phyloP scores from a whole-genome alignment of 345 rosid species.

The Hevea brasiliensis region DNA sequence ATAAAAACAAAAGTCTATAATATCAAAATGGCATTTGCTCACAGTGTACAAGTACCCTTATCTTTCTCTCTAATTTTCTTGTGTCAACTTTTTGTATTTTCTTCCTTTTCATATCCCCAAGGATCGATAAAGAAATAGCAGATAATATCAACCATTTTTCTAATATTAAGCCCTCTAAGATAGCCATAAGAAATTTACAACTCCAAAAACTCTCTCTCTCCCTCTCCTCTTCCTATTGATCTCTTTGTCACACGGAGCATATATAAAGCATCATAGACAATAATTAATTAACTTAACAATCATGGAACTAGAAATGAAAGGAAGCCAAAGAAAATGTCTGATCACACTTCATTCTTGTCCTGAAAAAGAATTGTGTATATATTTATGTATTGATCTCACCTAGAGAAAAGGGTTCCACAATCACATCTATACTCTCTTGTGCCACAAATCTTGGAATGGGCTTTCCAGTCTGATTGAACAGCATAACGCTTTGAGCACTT shows the following conservation, averaged over 20 bases:
- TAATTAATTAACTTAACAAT: too few relatives aligned
- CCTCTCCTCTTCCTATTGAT: too few relatives aligned
- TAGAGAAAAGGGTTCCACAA: slow-evolving; percentile 61
- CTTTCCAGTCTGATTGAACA: slow-evolving; percentile 69
- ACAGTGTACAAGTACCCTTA: too few relatives aligned
- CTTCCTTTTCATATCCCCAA: slow-evolving; percentile 11
- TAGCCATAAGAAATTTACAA: not conserved
- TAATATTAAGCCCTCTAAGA: too few relatives aligned
- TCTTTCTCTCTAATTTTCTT: slow-evolving; percentile 11
- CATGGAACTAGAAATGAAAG: too few relatives aligned
- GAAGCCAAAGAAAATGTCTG: too few relatives aligned
- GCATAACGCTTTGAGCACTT: slow-evolving; percentile 62
- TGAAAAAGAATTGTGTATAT: too few relatives aligned
- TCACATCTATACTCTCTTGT: slow-evolving; percentile 62
- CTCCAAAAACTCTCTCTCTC: too few relatives aligned
- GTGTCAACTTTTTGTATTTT: slow-evolving; percentile 34
- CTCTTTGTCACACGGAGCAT: too few relatives aligned
- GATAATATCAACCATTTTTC: too few relatives aligned
- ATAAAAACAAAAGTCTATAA: slow-evolving; percentile 38
- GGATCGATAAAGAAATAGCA: not conserved
- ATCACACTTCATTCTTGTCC: too few relatives aligned
- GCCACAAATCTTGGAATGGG: slow-evolving; percentile 66
- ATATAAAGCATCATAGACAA: too few relatives aligned
- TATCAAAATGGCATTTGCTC: slow-evolving; percentile 15
- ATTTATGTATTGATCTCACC: slow-evolving; percentile 27